Conservation (phyloP, 495 filamentous ascomycete species). For the Xanthoparmelia taractica region DNA sequence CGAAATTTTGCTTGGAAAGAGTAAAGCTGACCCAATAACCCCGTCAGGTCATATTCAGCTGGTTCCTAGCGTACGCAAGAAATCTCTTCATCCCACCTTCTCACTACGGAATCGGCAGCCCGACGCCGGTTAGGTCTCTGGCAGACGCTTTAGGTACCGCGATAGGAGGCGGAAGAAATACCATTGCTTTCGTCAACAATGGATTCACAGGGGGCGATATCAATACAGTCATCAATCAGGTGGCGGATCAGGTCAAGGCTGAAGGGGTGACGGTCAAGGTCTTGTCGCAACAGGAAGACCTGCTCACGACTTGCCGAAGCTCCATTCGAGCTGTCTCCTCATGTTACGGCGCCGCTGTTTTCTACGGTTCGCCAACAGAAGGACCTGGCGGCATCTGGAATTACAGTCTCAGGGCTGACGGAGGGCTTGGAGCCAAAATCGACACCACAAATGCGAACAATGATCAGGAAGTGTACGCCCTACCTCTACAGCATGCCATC, state of each 20-base stretch:
- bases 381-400: constrained; percentile 65
- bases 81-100: constrained; percentile 63
- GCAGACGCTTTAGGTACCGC: constrained; percentile 44
- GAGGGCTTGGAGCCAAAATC: constrained; percentile 52
- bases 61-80: constrained; percentile 58
- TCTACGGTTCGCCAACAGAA: constrained; percentile 62
- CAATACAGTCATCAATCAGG: constrained; percentile 55
- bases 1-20: background rate
- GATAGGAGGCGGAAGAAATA: constrained; percentile 46
- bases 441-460: constrained; percentile 52
- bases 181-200: constrained; percentile 73
- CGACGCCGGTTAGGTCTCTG: constrained; percentile 52
- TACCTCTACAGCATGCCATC: constrained; percentile 71
- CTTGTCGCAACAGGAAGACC: constrained; percentile 42
- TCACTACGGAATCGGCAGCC: constrained; percentile 55
- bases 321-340: constrained; percentile 59
- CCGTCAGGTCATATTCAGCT: constrained; percentile 49
- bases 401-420: constrained; percentile 72
- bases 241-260: constrained; percentile 44
- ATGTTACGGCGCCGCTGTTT: constrained; percentile 71
- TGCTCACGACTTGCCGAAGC: constrained; percentile 56
- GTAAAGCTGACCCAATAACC: background rate
- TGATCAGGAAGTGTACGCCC: constrained; percentile 61
- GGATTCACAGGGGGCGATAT: constrained; percentile 64
- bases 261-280: constrained; percentile 51